Evolutionary conservation across 129 eudicot species (phyloP).

Genomic region (Arctium minus): DNA sequence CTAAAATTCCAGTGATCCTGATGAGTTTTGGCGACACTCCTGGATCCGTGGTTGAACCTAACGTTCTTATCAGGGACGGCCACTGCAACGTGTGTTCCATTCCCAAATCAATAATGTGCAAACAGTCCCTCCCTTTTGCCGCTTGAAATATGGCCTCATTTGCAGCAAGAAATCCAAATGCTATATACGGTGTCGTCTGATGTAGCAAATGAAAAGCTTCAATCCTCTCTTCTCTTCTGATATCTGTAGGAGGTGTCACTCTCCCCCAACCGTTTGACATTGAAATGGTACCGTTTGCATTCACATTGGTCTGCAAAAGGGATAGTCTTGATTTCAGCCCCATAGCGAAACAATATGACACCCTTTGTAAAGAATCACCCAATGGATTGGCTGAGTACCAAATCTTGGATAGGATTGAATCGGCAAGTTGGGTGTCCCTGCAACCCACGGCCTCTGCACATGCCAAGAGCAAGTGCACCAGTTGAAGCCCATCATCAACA

Average conservation of each 20-base stretch:
- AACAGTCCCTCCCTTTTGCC: constrained; percentile 27
- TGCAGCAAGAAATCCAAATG: constrained; percentile 64
- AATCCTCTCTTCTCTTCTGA: constrained; percentile 30
- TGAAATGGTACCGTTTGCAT: constrained; percentile 35
- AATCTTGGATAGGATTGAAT: constrained; percentile 46
- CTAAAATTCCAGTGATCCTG: constrained; percentile 57
- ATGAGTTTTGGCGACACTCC: constrained; percentile 34
- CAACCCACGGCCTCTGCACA: constrained; percentile 86
- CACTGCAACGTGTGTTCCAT: constrained; percentile 62
- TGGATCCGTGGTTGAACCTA: constrained; percentile 33
- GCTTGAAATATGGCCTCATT: constrained; percentile 62
- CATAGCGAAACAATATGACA: constrained; percentile 55
- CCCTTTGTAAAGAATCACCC: constrained; percentile 66
- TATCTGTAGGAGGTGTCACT: constrained; percentile 7
- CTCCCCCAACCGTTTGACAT: constrained; percentile 4
- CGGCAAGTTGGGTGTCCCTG: constrained; percentile 57
- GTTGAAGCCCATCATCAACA: constrained; percentile 61
- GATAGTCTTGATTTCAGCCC: constrained; percentile 55
- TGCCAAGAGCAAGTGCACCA: constrained; percentile 61
- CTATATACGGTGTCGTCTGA: constrained; percentile 54
- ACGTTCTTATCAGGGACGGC: constrained; percentile 40
- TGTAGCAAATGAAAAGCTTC: constrained; percentile 63
- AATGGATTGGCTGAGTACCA: constrained; percentile 49
- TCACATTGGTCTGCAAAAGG: constrained; percentile 38
- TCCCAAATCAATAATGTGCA: constrained; percentile 66